Conservation (phyloP, 2,329 filamentous ascomycete species). For the Clonostachys rhizophaga region DNA sequence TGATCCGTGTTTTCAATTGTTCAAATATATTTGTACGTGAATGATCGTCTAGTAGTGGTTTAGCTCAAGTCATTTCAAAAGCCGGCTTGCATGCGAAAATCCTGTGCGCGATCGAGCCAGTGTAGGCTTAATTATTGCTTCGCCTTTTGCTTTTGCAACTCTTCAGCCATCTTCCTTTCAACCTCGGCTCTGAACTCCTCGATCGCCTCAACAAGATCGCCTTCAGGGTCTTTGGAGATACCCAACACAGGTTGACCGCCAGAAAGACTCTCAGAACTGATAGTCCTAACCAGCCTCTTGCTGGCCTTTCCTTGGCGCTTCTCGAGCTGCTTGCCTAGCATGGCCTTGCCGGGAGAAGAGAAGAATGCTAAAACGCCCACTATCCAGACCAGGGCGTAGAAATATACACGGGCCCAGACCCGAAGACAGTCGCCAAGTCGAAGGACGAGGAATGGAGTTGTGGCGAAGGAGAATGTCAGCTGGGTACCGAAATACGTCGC, state of each 20-base stretch:
- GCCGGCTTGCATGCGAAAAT: too few species aligned
- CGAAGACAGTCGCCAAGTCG: constrained; percentile 63
- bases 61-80: too few species aligned
- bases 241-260: constrained; percentile 65
- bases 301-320: constrained; percentile 43
- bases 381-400: constrained; percentile 73
- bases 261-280: constrained; percentile 53
- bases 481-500: constrained; percentile 74
- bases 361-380: constrained; percentile 68
- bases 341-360: constrained; percentile 67
- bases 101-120: background rate
- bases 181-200: constrained; percentile 60
- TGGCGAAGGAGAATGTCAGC: constrained; percentile 76
- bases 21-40: too few species aligned
- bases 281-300: constrained; percentile 38
- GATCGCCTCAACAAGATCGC: constrained; percentile 74
- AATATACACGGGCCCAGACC: constrained; percentile 85
- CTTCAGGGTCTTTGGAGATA: constrained; percentile 69
- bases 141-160: constrained; percentile 20
- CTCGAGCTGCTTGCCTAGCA: constrained; percentile 54
- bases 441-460: constrained; percentile 81
- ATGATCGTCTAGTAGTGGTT: too few species aligned
- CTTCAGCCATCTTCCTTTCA: constrained; percentile 51
- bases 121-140: background rate
- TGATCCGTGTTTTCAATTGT: too few species aligned